Conservation (phyloP, 805 yeast species). For the Nakazawaea populi region DNA sequence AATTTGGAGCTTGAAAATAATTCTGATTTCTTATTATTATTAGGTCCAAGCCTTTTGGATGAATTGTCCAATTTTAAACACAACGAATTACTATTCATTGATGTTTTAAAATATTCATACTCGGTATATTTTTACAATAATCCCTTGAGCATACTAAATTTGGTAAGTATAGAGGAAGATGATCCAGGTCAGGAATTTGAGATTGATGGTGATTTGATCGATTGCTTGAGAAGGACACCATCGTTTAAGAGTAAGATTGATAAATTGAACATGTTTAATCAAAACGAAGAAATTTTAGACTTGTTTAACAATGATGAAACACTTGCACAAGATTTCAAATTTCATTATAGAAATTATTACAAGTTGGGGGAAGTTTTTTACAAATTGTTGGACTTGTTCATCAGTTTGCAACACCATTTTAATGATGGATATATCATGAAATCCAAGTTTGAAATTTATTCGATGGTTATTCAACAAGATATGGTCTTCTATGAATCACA, state of each 20-base stretch:
- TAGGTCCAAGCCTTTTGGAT: constrained; percentile 37
- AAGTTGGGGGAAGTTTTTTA: neutral
- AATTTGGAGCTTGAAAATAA: constrained; percentile 14
- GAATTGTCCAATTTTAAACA: constrained; percentile 35
- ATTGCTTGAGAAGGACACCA: constrained; percentile 1
- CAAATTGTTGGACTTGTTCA: constrained; percentile 7
- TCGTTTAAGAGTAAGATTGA: constrained; percentile 4
- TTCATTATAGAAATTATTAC: constrained; percentile 1
- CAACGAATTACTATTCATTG: constrained; percentile 6
- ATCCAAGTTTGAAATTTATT: constrained; percentile 4
- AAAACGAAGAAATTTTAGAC: neutral
- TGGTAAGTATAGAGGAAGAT: constrained; percentile 1
- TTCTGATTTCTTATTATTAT: constrained; percentile 2
- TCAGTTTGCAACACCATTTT: neutral
- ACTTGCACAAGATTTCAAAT: constrained; percentile 2
- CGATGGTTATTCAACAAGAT: neutral
- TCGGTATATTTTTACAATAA: constrained; percentile 10
- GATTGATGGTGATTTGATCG: neutral
- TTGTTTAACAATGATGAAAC: neutral
- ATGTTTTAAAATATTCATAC: constrained; percentile 7
- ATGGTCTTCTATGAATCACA: neutral
- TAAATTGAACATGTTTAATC: neutral
- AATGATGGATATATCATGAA: neutral
- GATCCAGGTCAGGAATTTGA: constrained; percentile 1
- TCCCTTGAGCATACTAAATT: constrained; percentile 7